Conservation (phyloP, 169 alveolate genomes). For the Babesia divergens region DNA sequence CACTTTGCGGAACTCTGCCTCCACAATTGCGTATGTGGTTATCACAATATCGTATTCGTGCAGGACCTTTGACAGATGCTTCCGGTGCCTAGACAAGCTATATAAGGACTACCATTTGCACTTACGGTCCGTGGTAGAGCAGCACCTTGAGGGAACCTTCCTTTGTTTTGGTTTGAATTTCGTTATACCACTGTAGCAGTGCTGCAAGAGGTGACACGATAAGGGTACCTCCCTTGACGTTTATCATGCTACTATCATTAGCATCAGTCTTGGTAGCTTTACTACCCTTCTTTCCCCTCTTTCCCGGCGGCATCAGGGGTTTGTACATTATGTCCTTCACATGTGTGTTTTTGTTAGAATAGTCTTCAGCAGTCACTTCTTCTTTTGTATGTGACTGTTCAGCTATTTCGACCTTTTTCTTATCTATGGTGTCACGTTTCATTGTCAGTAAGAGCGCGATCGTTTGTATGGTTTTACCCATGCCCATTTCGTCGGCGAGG, state of each 20-base stretch:
- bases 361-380: slow-evolving; percentile 14
- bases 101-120: background rate
- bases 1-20: slow-evolving; percentile 68
- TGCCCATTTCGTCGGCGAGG: slow-evolving; percentile 98
- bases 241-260: background rate
- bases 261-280: background rate
- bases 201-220: slow-evolving; percentile 82
- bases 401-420: background rate
- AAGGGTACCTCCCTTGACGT: slow-evolving; percentile 67
- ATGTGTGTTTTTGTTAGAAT: background rate
- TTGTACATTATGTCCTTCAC: background rate
- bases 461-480: slow-evolving; percentile 96
- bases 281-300: background rate
- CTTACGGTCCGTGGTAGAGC: slow-evolving; percentile 71
- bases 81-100: slow-evolving; percentile 22
- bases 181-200: slow-evolving; percentile 79
- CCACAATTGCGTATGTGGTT: slow-evolving; percentile 77
- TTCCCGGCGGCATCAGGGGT: background rate
- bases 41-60: slow-evolving; percentile 79
- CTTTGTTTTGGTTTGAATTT: slow-evolving; percentile 67
- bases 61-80: slow-evolving; percentile 68
- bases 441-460: slow-evolving; percentile 81
- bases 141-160: slow-evolving; percentile 69
- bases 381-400: background rate
- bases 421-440: background rate